Base-by-base conservation (phyloP, 2,329 filamentous ascomycete genomes). In the Trichothecium sympodiale region DNA sequence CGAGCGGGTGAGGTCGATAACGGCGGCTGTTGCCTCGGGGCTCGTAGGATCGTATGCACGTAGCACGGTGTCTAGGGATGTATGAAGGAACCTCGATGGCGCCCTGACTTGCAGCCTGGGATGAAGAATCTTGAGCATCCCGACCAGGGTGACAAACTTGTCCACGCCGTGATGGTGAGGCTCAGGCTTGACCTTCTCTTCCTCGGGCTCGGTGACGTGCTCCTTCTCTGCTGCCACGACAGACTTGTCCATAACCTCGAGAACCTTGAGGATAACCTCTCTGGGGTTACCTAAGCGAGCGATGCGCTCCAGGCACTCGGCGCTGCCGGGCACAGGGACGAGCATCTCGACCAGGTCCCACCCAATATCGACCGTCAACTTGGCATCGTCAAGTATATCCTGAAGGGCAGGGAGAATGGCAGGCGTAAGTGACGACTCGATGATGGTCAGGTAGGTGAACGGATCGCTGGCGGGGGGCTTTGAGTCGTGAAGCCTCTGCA, bases 331-430 rank as follows among this genome's bases (percentile, higher is more conserved):
- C 5, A 86, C 60, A 26, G 74, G 67, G 17, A 87, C 66, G 4
- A 91, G 69, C 49, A 85, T 74, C 51, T 83, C 79, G 16, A 91
- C 79, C 35, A 89, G 62, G 53, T 91, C 84, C 84, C 84, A 91
- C 34, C 84, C 84, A 47, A 89, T 87, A 38, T 85, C 80, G 41
- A 72, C 73, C 3, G 82, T 84, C 38, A 88, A 63, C 39, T 72
- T 65, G 8, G 67, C 64, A 64, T 84, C 76, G 53, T 82, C 74
- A 14, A 85, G 65, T 26, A 83, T 74, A 16, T 79, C 67, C 46
- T 85, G 72, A 31, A 89, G 65, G 4, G 72, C 61, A 2, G 81
- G 78, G 30, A 89, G 62, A 41, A 80, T 67, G 40, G 79, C 75
- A 14, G 74, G 67, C 5, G 70, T 76, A 31, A 87, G 64, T 45